These are phyloP conservation scores for Asclepias syriaca DNA, from an alignment of 257 asterid genomes.

Conservation along the genomic window DNA sequence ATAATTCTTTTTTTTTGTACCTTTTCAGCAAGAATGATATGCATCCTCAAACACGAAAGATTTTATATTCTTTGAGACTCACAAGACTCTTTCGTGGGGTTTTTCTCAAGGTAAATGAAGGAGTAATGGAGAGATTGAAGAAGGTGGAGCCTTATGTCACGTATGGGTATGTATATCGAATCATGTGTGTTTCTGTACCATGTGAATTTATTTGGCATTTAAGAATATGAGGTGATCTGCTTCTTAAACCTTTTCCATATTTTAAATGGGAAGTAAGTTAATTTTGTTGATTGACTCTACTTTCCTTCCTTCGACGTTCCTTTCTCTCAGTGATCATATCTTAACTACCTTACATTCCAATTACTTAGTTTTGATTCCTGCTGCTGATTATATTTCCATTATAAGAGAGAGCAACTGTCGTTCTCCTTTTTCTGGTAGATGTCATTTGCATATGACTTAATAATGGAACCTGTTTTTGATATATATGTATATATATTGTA, in stretches of 20 bases:
- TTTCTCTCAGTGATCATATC: neutral
- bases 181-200: neutral
- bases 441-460: neutral
- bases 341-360: neutral
- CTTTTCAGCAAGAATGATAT: slow-evolving; percentile 69
- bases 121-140: slow-evolving; percentile 49
- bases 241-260: neutral
- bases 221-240: neutral
- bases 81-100: slow-evolving; percentile 67
- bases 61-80: slow-evolving; percentile 64
- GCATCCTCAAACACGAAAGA: slow-evolving; percentile 66
- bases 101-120: slow-evolving; percentile 62
- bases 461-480: neutral
- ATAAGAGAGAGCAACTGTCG: neutral
- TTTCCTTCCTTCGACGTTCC: neutral
- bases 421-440: neutral
- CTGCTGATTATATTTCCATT: neutral
- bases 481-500: too few species aligned
- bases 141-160: slow-evolving; percentile 90
- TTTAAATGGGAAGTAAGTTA: neutral
- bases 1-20: neutral
- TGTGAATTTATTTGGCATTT: neutral
- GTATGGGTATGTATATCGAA: slow-evolving; percentile 60
- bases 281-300: neutral
- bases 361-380: neutral